phyloP scores from a whole-genome alignment of 2,329 filamentous ascomycete genomes.

The Claviceps capensis region DNA sequence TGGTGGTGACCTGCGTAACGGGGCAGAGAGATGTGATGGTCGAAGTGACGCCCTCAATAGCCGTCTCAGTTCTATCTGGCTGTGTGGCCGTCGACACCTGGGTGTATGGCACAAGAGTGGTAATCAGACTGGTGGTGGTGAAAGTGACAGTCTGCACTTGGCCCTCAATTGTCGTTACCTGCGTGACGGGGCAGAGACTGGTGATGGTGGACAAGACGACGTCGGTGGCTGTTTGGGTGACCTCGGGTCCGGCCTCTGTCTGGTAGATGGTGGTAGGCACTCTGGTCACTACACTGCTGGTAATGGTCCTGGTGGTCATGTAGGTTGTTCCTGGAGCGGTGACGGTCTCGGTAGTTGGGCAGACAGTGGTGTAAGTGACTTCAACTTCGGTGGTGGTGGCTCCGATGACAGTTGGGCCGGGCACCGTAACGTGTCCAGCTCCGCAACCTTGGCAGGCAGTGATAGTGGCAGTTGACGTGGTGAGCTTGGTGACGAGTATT shows the following conservation, averaged over 20 bases:
- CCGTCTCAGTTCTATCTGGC: constrained; percentile 18
- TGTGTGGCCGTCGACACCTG: constrained; percentile 18
- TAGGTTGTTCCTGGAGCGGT: constrained; percentile 21
- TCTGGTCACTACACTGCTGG: constrained; percentile 15
- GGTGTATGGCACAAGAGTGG: constrained; percentile 14
- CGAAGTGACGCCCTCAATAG: constrained; percentile 19
- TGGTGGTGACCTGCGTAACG: constrained; percentile 16
- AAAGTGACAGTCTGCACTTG: constrained; percentile 9
- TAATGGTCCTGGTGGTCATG: constrained; percentile 13
- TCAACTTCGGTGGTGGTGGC: constrained; percentile 20
- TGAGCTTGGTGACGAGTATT: constrained; percentile 26
- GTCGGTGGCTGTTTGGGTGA: constrained; percentile 17
- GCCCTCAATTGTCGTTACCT: constrained; percentile 8
- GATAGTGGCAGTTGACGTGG: constrained; percentile 29
- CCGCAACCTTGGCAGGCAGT: constrained; percentile 25
- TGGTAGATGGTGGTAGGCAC: constrained; percentile 17
- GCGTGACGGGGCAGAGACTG: constrained; percentile 26
- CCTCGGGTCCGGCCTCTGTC: constrained; percentile 16
- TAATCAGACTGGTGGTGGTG: constrained; percentile 12
- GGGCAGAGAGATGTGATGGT: constrained; percentile 31
- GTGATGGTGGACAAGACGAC: constrained; percentile 27
- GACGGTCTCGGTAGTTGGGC: constrained; percentile 21
- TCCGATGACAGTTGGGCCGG: constrained; percentile 18
- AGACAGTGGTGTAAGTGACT: constrained; percentile 25
- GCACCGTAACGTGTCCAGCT: constrained; percentile 21